Base-by-base conservation (phyloP, 805 yeast species). In the Priceomyces carsonii region DNA sequence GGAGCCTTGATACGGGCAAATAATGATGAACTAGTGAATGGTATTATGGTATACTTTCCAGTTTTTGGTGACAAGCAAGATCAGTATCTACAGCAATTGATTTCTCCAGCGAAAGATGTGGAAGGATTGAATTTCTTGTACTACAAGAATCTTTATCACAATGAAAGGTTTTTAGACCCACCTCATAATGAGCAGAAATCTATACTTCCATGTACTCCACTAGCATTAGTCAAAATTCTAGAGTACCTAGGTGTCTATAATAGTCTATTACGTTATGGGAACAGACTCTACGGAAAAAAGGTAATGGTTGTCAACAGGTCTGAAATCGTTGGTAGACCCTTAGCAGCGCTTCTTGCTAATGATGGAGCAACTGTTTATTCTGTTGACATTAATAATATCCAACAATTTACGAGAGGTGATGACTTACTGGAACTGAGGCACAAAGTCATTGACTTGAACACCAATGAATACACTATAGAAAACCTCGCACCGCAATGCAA, bases 301-400 rank as follows among this genome's bases (percentile, higher is more conserved):
- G 74, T 91, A 37, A 81, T 95, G 32, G 81, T 93, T 29, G 90
- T 93, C 34, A 93, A 93, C 64, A 74, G 99, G 53, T 85, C 95
- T 8, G 99, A 93, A 63, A 91, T 93, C 53, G 99, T 93, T 15
- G 99, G 99, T 8, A 79, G 99, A 49, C 99, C 99, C 1, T 68
- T 93, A 40, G 98, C 98, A 21, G 98, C 99, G 0, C 63, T 93
- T 23, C 69, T 93, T 44, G 98, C 99, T 13, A 93, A 93, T 54
- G 99, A 93, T 55, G 99, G 99, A 43, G 99, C 99, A 15, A 83
- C 82, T 1, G 98, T 93, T 2, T 93, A 85, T 59, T 90, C 98
- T 1, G 91, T 81, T 2, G 98, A 93, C 56, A 65, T 93, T 33
- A 80, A 84, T 51, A 85, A 88, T 49, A 80, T 89, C 44, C 98